Evolutionary conservation across 1,284 basidiomycete species (phyloP), one percentile per base, ranked within the genome.

Genomic region (Cerioporus squamosus): DNA sequence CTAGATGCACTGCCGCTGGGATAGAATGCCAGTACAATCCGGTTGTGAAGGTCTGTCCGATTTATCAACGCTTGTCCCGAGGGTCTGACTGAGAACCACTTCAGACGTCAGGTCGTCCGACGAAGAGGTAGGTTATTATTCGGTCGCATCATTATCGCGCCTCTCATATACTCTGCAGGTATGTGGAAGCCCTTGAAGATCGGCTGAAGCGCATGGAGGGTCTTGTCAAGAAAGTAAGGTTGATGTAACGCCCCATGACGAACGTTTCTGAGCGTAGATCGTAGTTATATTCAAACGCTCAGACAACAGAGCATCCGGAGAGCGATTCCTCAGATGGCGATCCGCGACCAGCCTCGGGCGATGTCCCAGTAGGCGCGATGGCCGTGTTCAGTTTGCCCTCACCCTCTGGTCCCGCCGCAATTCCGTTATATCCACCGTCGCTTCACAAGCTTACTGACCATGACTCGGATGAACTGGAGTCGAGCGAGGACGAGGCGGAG

Each of bases 121-220:
- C 44, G 10, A 47, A 22, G n/a, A 36, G 23, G 39, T 42, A 23
- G 24, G 39, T 26, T 36, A 15, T 20, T 14, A 17, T 14, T 10
- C 14, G 3, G 15, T 1, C 33, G 15, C 33, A 15, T 15, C 5
- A 10, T 1, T 2, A 1, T 1, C 33, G 33, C 33, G 15, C 14
- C 15, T 36, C 15, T 14, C 12, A 17, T 17, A 12, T 14, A 15
- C 33, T 36, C 26, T 9, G 22, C 62, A 89, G 87, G 44, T 90
- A 91, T 69, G 82, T 92, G 20, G 90, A 93, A 63, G 82, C 79
- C 24, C 74, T 94, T 8, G 91, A 94, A 70, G 85, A 79, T 60
- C 79, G 91, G 9, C 75, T 93, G 15, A 83, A 86, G 57, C 85
- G 87, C 63, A 81, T 93, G 76, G 90, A 94, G 68, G 81, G 77